A percentile compares a stretch with the other conserved stretches of the same genome.
Conservation (phyloP, 495 filamentous ascomycete genomes). For the Aspergillus kassunensis region DNA sequence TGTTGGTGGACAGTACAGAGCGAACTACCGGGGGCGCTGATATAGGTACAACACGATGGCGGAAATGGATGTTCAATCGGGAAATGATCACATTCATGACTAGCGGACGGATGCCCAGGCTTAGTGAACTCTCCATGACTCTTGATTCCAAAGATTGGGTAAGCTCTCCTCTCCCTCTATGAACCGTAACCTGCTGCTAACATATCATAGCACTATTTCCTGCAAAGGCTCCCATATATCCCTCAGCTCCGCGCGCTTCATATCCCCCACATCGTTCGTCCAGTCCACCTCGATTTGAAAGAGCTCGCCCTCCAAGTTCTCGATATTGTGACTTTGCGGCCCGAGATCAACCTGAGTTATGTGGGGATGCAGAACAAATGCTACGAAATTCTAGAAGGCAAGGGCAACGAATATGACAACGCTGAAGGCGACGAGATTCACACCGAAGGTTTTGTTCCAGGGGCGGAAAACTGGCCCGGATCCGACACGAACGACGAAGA, state of each 20-base stretch:
- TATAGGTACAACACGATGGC: conserved; percentile 46
- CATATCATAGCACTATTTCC: conserved; percentile 71
- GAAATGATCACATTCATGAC: conserved; percentile 75
- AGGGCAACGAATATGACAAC: conserved; percentile 38
- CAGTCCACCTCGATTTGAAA: conserved; percentile 52
- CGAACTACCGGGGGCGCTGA: conserved; percentile 34
- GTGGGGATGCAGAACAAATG: conserved; percentile 79
- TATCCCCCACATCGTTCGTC: conserved; percentile 67
- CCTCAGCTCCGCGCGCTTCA: conserved; percentile 74
- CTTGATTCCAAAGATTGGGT: conserved; percentile 88
- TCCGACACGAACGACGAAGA: conserved; percentile 47
- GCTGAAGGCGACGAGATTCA: conserved; percentile 35
- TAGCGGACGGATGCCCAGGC: conserved; percentile 72
- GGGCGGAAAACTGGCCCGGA: conserved; percentile 36
- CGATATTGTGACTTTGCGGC: conserved; percentile 81
- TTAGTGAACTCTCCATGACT: conserved; percentile 72
- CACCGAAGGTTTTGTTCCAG: conserved; percentile 42
- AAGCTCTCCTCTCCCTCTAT: conserved; percentile 25
- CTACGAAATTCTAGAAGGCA: conserved; percentile 79
- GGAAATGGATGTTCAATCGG: conserved; percentile 72
- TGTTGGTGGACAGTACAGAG: conserved; percentile 73
- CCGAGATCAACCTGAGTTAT: conserved; percentile 80
- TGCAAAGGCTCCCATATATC: conserved; percentile 75
- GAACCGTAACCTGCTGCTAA: conserved; percentile 12
- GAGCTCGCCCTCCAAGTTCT: conserved; percentile 82